Evolutionary conservation across 768 basidiomycete genomes (phyloP).

Genomic region (Symmetrospora coprosmae): DNA sequence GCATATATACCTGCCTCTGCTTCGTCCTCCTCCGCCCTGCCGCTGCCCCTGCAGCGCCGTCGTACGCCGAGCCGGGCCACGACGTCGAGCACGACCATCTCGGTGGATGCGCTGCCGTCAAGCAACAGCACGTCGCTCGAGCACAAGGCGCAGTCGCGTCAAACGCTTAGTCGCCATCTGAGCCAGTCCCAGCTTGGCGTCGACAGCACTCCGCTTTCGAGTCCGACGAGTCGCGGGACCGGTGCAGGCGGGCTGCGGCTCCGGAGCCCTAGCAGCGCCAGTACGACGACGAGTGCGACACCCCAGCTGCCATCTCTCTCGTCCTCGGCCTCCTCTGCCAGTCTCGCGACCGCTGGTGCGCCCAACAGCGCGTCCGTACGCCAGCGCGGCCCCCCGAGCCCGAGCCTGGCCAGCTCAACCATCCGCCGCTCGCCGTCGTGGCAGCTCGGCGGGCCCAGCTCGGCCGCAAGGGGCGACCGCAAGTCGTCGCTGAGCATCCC

Average conservation of each 20-base stretch:
- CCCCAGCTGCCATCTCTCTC: background rate
- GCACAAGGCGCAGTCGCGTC: slow-evolving; percentile 5
- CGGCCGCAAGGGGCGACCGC: background rate
- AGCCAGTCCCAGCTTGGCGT: slow-evolving; percentile 4
- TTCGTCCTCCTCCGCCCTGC: too few relatives aligned
- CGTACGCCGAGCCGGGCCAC: too few relatives aligned
- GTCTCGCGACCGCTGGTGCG: background rate
- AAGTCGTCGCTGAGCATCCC: slow-evolving; percentile 2
- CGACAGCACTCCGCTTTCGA: background rate
- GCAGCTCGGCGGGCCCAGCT: too few relatives aligned
- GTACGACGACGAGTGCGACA: background rate
- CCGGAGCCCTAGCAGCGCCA: background rate
- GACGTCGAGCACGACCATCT: too few relatives aligned
- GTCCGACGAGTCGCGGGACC: background rate
- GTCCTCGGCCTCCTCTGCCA: background rate
- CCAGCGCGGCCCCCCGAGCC: background rate
- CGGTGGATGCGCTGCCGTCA: too few relatives aligned
- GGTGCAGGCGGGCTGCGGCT: too few relatives aligned
- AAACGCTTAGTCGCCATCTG: slow-evolving; percentile 3
- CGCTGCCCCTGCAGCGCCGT: too few relatives aligned
- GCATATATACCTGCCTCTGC: too few relatives aligned
- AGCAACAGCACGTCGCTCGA: too few relatives aligned
- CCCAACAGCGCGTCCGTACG: background rate
- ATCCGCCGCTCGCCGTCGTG: too few relatives aligned
- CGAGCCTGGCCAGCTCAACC: slow-evolving; percentile 1